Conservation (phyloP, 768 basidiomycete species). For the Amanita rimosa region DNA sequence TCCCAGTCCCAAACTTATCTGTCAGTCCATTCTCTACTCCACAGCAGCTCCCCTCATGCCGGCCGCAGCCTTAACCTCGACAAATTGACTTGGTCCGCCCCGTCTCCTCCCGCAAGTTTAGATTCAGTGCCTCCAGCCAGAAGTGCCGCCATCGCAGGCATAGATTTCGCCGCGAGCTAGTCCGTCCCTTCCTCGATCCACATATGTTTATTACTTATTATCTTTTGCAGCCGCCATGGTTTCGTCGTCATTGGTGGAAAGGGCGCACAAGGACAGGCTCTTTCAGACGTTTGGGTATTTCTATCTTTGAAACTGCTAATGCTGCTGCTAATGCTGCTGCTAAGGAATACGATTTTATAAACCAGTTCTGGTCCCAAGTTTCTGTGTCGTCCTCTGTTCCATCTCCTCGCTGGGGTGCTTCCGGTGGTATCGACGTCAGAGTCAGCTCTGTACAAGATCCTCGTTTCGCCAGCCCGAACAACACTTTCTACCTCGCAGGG, state of each 20-base stretch:
- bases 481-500: constrained; percentile 66
- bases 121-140: constrained; percentile 43
- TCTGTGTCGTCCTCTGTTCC: constrained; percentile 40
- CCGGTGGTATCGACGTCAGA: constrained; percentile 64
- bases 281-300: constrained; percentile 69
- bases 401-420: constrained; percentile 56
- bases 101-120: constrained; percentile 39
- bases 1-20: constrained; percentile 56
- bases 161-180: constrained; percentile 78
- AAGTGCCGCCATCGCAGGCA: constrained; percentile 51
- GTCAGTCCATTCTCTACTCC: constrained; percentile 25
- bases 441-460: constrained; percentile 29
- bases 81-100: constrained; percentile 47
- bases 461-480: constrained; percentile 44
- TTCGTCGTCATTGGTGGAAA: constrained; percentile 69
- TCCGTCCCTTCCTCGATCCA: constrained; percentile 23
- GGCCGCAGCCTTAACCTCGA: constrained; percentile 48
- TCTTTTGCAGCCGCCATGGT: constrained; percentile 46
- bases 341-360: constrained; percentile 71
- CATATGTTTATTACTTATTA: constrained; percentile 8
- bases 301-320: neutral
- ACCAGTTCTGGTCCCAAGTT: constrained; percentile 68
- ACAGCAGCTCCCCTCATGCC: constrained; percentile 4
- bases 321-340: constrained; percentile 4
- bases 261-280: constrained; percentile 35